Conservation (phyloP, 129 eudicot species). For the Flaveria robusta region DNA sequence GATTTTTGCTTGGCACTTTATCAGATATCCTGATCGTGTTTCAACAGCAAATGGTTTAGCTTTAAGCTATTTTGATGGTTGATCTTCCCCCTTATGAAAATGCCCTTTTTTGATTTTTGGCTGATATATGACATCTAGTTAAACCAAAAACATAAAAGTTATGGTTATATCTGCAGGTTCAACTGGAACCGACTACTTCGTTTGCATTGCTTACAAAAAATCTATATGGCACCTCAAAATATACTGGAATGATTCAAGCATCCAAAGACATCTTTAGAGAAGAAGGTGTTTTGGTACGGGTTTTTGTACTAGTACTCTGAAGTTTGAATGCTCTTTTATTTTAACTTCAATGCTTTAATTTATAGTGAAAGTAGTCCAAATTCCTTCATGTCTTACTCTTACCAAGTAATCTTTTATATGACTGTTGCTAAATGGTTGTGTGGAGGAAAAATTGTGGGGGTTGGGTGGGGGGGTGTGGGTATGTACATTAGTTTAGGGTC, state of each 20-base stretch:
- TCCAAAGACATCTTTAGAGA: slow-evolving; percentile 83
- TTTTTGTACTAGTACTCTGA: not conserved
- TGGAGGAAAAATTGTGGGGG: no score
- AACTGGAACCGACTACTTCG: slow-evolving; percentile 78
- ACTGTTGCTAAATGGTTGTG: no score
- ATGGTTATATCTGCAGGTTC: slow-evolving; percentile 59
- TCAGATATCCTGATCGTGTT: not conserved
- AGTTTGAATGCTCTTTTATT: not conserved
- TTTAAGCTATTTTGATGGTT: slow-evolving; percentile 14
- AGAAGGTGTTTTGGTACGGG: slow-evolving; percentile 76
- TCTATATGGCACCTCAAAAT: slow-evolving; percentile 63
- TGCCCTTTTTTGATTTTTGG: not conserved
- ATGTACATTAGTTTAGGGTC: no score
- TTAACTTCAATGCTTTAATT: not conserved
- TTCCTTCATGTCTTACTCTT: slow-evolving; percentile 3
- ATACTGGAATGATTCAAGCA: slow-evolving; percentile 94
- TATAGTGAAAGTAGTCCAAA: slow-evolving; percentile 5
- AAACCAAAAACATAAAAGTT: not conserved
- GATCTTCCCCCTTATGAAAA: not conserved
- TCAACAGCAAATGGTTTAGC: slow-evolving; percentile 1
- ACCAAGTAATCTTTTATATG: no score
- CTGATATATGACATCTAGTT: slow-evolving; percentile 24
- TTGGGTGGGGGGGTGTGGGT: no score
- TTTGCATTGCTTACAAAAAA: slow-evolving; percentile 65
- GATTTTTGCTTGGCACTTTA: not conserved